Conservation (phyloP, 352 stramenopile species). For the Phytophthora boehmeriae region DNA sequence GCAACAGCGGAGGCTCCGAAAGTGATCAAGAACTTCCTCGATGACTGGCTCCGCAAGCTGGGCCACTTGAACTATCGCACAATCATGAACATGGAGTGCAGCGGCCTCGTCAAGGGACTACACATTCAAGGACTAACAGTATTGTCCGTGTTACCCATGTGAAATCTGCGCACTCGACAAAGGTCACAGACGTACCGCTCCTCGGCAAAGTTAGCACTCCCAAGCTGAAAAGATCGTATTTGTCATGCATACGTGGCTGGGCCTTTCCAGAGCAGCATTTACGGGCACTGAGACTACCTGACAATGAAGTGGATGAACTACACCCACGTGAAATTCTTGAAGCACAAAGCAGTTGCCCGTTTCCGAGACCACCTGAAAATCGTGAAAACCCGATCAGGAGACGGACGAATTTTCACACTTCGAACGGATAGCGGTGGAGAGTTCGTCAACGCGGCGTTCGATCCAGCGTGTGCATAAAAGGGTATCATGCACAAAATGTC, state of each 20-base stretch:
- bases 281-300: slow-evolving; percentile 7
- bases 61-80: slow-evolving; percentile 5
- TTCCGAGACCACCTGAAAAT: not conserved
- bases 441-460: slow-evolving; percentile 5
- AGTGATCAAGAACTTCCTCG: slow-evolving; percentile 1
- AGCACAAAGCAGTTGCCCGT: not conserved
- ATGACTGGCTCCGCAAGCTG: slow-evolving; percentile 5
- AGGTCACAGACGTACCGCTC: not conserved
- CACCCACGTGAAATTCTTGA: slow-evolving; percentile 13
- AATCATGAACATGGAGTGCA: slow-evolving; percentile 3
- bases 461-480: not conserved
- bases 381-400: not conserved
- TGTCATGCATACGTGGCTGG: slow-evolving; percentile 12
- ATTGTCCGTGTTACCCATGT: slow-evolving; percentile 1
- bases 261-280: slow-evolving; percentile 5
- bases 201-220: not conserved
- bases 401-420: not conserved
- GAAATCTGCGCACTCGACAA: slow-evolving; percentile 4
- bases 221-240: slow-evolving; percentile 6
- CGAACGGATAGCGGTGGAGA: slow-evolving; percentile 12
- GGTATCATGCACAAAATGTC: slow-evolving; percentile 7
- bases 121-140: not conserved
- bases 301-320: slow-evolving; percentile 4
- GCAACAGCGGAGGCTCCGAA: not conserved
- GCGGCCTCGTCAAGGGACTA: not conserved